A percentile compares a stretch with the other conserved stretches of the same genome.
Evolutionary conservation across 1,284 basidiomycete genomes (phyloP).

Genomic region (Ustilago curta): DNA sequence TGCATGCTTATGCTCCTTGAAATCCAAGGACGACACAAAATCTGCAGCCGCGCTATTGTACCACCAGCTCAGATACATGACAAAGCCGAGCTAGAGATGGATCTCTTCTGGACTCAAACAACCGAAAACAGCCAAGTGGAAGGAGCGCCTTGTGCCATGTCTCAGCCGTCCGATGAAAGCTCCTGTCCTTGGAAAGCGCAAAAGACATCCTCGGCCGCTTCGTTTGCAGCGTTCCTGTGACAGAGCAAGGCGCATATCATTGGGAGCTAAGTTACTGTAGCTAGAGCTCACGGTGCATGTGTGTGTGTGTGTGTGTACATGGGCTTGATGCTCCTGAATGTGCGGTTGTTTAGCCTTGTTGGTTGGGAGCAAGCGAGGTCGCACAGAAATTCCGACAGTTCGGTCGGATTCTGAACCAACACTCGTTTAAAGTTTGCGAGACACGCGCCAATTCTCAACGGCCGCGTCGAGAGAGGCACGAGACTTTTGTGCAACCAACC

Average conservation of each 20-base stretch:
- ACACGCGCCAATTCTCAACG: background rate
- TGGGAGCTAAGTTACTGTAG: no score
- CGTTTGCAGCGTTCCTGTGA: background rate
- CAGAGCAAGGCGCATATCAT: no score
- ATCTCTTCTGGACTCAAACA: background rate
- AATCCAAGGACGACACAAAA: slow-evolving; percentile 3
- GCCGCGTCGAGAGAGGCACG: slow-evolving; percentile 2
- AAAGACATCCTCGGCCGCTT: background rate
- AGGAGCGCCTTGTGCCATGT: background rate
- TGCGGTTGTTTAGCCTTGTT: no score
- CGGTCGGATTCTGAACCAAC: background rate
- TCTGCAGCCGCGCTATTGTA: background rate
- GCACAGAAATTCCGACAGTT: no score
- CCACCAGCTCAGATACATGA: background rate
- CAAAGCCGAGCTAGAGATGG: background rate
- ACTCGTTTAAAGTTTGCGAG: background rate
- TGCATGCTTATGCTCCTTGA: slow-evolving; percentile 4
- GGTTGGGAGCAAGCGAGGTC: no score
- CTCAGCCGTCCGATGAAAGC: background rate
- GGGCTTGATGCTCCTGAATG: no score
- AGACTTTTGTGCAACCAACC: background rate
- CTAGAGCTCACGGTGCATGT: no score
- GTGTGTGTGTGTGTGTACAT: no score
- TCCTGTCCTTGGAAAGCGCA: background rate
- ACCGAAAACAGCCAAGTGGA: background rate